Evolutionary conservation across 2,329 filamentous ascomycete genomes (phyloP), one percentile per base, ranked within the genome.

Genomic region (Alternaria ethzedia): DNA sequence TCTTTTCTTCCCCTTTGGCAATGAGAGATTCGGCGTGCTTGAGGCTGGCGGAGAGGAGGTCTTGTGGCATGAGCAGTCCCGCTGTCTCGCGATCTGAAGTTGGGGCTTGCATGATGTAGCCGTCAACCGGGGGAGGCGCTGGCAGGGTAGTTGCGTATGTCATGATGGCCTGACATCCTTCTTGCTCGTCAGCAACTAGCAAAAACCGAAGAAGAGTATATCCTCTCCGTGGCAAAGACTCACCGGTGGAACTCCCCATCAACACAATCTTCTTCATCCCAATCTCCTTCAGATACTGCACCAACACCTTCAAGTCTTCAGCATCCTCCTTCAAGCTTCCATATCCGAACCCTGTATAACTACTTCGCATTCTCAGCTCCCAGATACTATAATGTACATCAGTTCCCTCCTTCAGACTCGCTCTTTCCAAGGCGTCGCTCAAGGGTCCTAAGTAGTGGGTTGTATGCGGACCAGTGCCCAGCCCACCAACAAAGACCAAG

Each of bases 361-460:
- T 68, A 21, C 65, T 71, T 9, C 65, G 67, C 65, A 69, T 71
- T n/a, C 69, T 65, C 21, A 67, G 64, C 9, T 71, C 64, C 64
- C 69, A 72, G 8, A 67, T 45, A 4, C 59, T 63, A 23, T 67
- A 71, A 6, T n/a, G 55, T 17, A 45, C 46, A 25, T 7, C 17
- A 3, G 30, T 30, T 21, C 11, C 28, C 2, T 45, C 43, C 23
- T 28, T 15, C 50, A 49, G 8, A 10, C 47, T 51, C 20, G 47
- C 26, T 3, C 6, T 8, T 36, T 49, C 21, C 43, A 60, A 21
- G 2, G 5, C 10, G 15, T 17, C 12, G 4, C 28, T 45, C 26
- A 60, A 23, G 55, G 54, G 15, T 7, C 32, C 21, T 10, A 71
- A 15, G n/a, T 28, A 51, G 6, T 57, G 41, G 12, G 60, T 52